Conservation (phyloP, 2,329 filamentous ascomycete genomes). For the Emmonsiellopsis sp. region DNA sequence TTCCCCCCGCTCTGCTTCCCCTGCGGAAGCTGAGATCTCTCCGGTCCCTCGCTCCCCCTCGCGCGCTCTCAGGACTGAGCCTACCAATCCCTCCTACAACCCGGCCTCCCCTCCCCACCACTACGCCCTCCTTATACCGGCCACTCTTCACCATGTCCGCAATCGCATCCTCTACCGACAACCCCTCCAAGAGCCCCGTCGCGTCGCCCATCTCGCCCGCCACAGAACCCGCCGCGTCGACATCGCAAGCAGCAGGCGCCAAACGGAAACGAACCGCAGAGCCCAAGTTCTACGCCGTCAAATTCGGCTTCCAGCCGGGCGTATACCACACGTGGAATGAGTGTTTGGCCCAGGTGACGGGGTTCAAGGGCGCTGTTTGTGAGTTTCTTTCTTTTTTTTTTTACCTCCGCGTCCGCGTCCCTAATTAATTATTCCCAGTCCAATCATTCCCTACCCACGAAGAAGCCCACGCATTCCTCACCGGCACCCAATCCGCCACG, state of each 20-base stretch:
- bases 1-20: conserved; percentile 12
- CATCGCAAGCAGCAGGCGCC: conserved; percentile 33
- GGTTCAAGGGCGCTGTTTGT: conserved; percentile 61
- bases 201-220: conserved; percentile 21
- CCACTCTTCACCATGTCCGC: neutral
- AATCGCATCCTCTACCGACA: conserved; percentile 10
- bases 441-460: conserved; percentile 66
- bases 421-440: conserved; percentile 41
- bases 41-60: conserved; percentile 14
- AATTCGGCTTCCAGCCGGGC: conserved; percentile 50
- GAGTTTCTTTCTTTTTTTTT: conserved; percentile 28
- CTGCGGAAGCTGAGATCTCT: conserved; percentile 20
- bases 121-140: conserved; percentile 1
- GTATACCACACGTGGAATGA: conserved; percentile 57
- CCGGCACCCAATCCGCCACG: conserved; percentile 45
- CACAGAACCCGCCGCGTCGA: conserved; percentile 20
- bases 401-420: neutral
- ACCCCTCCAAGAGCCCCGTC: conserved; percentile 23
- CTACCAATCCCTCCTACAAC: conserved; percentile 14
- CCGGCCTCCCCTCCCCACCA: conserved; percentile 8
- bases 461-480: conserved; percentile 72
- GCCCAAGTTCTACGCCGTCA: conserved; percentile 57
- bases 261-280: conserved; percentile 48
- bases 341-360: conserved; percentile 52
- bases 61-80: conserved; percentile 15